Conservation (phyloP, 2,329 filamentous ascomycete genomes). For the Epichloe elymi region DNA sequence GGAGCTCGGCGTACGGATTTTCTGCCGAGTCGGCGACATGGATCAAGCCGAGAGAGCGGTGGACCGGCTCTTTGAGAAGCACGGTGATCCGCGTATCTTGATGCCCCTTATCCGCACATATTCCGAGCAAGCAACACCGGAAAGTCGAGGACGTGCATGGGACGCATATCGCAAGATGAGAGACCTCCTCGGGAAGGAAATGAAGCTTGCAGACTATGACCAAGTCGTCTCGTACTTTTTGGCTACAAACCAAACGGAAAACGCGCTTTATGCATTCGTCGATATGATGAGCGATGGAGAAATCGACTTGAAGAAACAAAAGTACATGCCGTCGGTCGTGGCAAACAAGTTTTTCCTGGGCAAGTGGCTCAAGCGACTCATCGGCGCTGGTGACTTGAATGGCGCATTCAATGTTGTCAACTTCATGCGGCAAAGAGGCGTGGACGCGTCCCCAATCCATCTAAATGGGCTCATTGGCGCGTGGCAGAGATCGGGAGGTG, state of each 20-base stretch:
- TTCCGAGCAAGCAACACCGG: slow-evolving; percentile 36
- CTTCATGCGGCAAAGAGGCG: slow-evolving; percentile 58
- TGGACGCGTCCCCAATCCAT: slow-evolving; percentile 58
- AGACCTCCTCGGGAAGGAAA: slow-evolving; percentile 41
- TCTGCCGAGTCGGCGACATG: slow-evolving; percentile 43
- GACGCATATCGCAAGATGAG: slow-evolving; percentile 52
- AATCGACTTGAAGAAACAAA: slow-evolving; percentile 32
- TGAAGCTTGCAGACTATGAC: slow-evolving; percentile 67
- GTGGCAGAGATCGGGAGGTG: slow-evolving; percentile 53
- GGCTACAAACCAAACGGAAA: slow-evolving; percentile 46
- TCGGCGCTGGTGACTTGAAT: slow-evolving; percentile 56
- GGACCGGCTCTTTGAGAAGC: slow-evolving; percentile 36
- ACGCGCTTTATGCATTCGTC: slow-evolving; percentile 65
- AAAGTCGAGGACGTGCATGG: slow-evolving; percentile 47
- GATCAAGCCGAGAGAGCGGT: slow-evolving; percentile 44
- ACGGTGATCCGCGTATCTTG: slow-evolving; percentile 41
- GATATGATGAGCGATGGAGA: slow-evolving; percentile 70
- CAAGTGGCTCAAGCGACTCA: slow-evolving; percentile 77
- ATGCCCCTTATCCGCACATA: slow-evolving; percentile 59
- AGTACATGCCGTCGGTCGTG: slow-evolving; percentile 33
- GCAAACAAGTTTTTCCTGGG: slow-evolving; percentile 72
- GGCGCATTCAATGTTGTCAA: slow-evolving; percentile 61
- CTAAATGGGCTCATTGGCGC: slow-evolving; percentile 73
- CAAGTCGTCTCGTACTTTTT: slow-evolving; percentile 59
- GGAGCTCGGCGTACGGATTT: slow-evolving; percentile 54